These are phyloP conservation scores for Leccinum variabile DNA, from an alignment of 1,284 basidiomycete species.

Conservation along the genomic window DNA sequence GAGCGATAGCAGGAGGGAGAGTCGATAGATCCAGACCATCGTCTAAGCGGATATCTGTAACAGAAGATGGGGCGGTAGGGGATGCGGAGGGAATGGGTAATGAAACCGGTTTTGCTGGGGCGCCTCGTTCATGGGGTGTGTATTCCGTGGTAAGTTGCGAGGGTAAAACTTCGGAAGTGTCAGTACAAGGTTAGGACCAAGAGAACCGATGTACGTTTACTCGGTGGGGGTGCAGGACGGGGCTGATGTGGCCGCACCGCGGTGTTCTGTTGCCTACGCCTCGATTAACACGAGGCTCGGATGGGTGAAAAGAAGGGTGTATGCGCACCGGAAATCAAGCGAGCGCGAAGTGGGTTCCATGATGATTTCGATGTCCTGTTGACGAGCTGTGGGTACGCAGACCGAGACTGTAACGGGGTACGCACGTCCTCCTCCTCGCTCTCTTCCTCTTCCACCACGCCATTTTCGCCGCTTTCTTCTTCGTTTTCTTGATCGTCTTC, in stretches of 20 bases:
- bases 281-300: slow-evolving; percentile 1
- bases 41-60: slow-evolving; percentile 35
- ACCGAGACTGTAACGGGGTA: slow-evolving; percentile 1
- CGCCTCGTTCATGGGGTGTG: slow-evolving; percentile 75
- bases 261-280: slow-evolving; percentile 34
- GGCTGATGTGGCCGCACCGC: slow-evolving; percentile 23
- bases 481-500: slow-evolving; percentile 35
- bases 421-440: slow-evolving; percentile 45
- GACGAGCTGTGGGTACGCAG: slow-evolving; percentile 10
- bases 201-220: slow-evolving; percentile 31
- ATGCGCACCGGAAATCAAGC: slow-evolving; percentile 66
- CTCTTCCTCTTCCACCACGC: slow-evolving; percentile 36
- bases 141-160: slow-evolving; percentile 87
- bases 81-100: slow-evolving; percentile 26
- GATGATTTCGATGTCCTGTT: slow-evolving; percentile 76
- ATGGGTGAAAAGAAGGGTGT: slow-evolving; percentile 1
- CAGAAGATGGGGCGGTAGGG: slow-evolving; percentile 22
- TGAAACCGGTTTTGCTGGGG: slow-evolving; percentile 28
- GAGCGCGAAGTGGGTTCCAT: slow-evolving; percentile 70
- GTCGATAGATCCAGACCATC: slow-evolving; percentile 62
- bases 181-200: slow-evolving; percentile 11
- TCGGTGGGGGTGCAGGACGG: slow-evolving; percentile 31
- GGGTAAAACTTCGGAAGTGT: slow-evolving; percentile 33
- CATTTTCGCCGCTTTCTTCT: slow-evolving; percentile 30
- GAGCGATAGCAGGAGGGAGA: slow-evolving; percentile 64